Base-by-base conservation (phyloP, 805 yeast genomes). In the Wickerhamomyces kurtzmanii region DNA sequence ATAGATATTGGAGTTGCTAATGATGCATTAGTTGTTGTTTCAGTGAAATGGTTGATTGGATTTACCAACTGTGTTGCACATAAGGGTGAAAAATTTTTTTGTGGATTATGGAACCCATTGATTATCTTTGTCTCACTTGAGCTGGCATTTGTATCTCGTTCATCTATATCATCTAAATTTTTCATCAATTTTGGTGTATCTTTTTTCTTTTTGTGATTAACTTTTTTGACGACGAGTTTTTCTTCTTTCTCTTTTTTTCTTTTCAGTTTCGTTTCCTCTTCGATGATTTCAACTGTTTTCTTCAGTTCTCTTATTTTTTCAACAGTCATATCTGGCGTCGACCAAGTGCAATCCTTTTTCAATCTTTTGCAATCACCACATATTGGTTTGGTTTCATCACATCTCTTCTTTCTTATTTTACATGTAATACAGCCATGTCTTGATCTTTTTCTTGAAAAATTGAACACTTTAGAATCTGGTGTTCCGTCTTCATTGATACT, bases 331-430 rank as follows among this genome's bases (percentile, higher is more conserved):
- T 39, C 44, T 17, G 71, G 73, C 8, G 57, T 57, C 8, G 89
- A 85, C 74, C 86, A 82, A 25, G 68, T 65, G 49, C 94, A 82
- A 28, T 62, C 65, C 29, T 79, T 62, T 11, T 67, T 59, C n/a
- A 81, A 57, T 25, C 93, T 54, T 12, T 45, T 34, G 47, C 94
- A 82, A 41, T 81, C 86, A 0, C 64, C 48, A 44, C 94, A 82
- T 11, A 56, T 47, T 2, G 94, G 94, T 29, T 68, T 62, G 2
- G 64, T 62, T 45, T 82, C 91, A 34, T 83, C 78, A 38, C 94
- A 82, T 26, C 85, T 61, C 49, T 80, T 82, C 59, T 75, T 76
- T 23, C 85, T 53, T 20, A 69, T 57, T 42, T 76, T 77, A 49
- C 86, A 77, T 0, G 82, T 76, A 21, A 76, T 49, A 45, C 86